Evolutionary conservation across 306 rosid species (phyloP).

Genomic region (Lagenaria siceraria): DNA sequence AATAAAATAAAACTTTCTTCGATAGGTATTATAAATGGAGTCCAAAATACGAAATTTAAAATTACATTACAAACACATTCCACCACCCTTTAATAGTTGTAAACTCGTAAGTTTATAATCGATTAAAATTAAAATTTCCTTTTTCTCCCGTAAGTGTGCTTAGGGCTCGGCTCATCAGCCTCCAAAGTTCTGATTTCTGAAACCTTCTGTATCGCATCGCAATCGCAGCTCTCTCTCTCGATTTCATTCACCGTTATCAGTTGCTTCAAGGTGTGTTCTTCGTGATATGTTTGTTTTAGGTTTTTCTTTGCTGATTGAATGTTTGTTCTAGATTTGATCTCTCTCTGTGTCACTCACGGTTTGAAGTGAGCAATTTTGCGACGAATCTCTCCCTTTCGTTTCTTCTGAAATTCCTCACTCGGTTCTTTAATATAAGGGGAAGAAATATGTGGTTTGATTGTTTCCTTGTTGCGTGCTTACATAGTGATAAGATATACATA

Average conservation of each 20-base stretch:
- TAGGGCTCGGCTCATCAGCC: neutral
- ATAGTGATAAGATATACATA: neutral
- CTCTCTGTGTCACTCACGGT: neutral
- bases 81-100: too few species aligned
- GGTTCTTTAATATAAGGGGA: neutral
- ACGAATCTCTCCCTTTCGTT: neutral
- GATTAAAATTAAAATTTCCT: neutral
- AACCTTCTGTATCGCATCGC: neutral
- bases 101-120: too few species aligned
- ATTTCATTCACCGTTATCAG: neutral
- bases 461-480: neutral
- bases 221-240: neutral
- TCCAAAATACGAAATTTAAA: too few species aligned
- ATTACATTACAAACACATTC: too few species aligned
- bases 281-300: neutral
- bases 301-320: neutral
- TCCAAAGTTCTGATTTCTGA: too few species aligned
- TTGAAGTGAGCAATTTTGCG: neutral
- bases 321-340: neutral
- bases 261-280: neutral
- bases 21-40: too few species aligned
- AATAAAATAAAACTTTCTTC: too few species aligned
- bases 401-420: too few species aligned
- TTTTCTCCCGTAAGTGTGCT: neutral
- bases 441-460: neutral